Percentiles rank a stretch among this genome's conserved stretches.
phyloP scores from a whole-genome alignment of 1,139 yeast genomes.

The Debaryomycetaceae sp. region DNA sequence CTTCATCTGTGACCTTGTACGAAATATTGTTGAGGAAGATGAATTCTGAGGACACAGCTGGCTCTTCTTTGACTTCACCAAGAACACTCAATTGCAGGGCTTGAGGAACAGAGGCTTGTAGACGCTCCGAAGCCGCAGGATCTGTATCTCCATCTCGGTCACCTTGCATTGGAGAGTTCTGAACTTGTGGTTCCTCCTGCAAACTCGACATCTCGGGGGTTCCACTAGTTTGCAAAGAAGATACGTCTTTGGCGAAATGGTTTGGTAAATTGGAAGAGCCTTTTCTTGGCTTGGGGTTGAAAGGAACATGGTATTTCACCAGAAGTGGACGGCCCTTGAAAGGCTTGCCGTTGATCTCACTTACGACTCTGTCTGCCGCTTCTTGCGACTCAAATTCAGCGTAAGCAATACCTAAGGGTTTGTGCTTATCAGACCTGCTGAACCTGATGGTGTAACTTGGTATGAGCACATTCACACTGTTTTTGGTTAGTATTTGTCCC shows the following conservation, averaged over 20 bases:
- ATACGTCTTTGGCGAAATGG: not conserved
- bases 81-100: not conserved
- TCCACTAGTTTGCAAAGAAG: not conserved
- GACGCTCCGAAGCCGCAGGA: not conserved
- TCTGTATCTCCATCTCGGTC: constrained; percentile 1
- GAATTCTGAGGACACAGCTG: constrained; percentile 40
- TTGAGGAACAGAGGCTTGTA: constrained; percentile 1
- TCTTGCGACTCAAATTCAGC: constrained; percentile 54
- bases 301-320: constrained; percentile 40
- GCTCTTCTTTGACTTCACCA: not conserved
- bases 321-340: constrained; percentile 37
- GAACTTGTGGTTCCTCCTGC: constrained; percentile 6
- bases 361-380: constrained; percentile 46
- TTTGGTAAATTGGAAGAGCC: not conserved
- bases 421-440: constrained; percentile 32
- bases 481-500: constrained; percentile 8
- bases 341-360: constrained; percentile 35
- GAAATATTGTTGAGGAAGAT: constrained; percentile 50
- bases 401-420: constrained; percentile 62
- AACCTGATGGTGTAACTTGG: constrained; percentile 55
- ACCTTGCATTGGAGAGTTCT: not conserved
- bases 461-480: constrained; percentile 43
- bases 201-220: not conserved
- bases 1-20: constrained; percentile 34
- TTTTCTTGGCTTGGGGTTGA: constrained; percentile 20